Base-by-base conservation (phyloP, 2,329 filamentous ascomycete species). In the Cylindrodendrum hubeiense region DNA sequence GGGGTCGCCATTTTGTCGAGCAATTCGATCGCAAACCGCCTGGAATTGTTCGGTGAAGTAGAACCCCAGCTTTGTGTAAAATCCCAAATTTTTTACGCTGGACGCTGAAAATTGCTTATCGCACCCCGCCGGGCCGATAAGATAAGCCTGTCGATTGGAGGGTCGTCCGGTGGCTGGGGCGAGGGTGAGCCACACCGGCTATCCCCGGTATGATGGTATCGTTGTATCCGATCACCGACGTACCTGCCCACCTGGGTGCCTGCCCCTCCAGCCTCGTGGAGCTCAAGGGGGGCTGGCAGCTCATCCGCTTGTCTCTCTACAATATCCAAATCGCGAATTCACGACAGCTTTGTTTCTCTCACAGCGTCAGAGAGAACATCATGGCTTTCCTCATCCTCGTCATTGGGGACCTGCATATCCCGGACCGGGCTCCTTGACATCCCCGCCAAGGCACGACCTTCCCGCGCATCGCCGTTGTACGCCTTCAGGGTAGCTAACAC, bases 361-460 rank as follows among this genome's bases (percentile, higher is more conserved):
- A n/a, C 66, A 50, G 61, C 54, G 24, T 39, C 22, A 65, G 60
- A 66, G 71, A 70, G 63, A 65, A 68, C 67, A 91, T 89, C 85
- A 94, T 95, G 84, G 93, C 94, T 70, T 93, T 95, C 82, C 87
- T 97, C 72, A 94, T 97, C 78, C 89, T 97, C 78, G 93, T 96
- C 77, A 93, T 97, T 74, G 94, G 94, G 79, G 94, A 97, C 84
- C 89, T 97, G 59, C 94, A 97, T 84, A 97, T 97, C 82, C 94
- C 94, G 75, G 94, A 97, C 81, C 88, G 94, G 79, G 94, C 94
- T 74, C 90, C 90, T 96, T 70, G 94, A 97, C 80, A 95, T 97
- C 76, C 94, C 94, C 65, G 87, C 91, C 80, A 97, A 97, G 90
- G 94, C 94, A 85, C 59, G 21, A 68, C 56, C 30, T 26, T 37